Evolutionary conservation across 176 grass and related monocot genomes (phyloP).

Genomic region (Carex littledalei): DNA sequence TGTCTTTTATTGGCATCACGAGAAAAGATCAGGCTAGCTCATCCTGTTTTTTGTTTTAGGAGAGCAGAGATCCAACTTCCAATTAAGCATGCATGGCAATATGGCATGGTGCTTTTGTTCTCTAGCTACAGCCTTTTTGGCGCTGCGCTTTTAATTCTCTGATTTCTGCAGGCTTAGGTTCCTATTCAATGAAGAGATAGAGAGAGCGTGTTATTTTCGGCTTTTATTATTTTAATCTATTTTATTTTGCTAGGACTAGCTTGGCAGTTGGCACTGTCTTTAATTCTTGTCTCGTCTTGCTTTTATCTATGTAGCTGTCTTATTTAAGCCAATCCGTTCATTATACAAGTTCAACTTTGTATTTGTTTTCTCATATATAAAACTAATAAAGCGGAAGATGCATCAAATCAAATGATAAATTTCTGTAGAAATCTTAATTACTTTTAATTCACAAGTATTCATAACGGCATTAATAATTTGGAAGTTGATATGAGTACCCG

Average conservation of each 20-base stretch:
- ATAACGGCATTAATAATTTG: no score
- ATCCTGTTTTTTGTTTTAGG: background rate
- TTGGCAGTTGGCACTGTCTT: background rate
- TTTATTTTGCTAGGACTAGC: background rate
- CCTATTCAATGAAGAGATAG: conserved; percentile 3
- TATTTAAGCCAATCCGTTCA: background rate
- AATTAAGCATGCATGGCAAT: background rate
- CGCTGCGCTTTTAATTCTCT: background rate
- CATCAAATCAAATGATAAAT: no score
- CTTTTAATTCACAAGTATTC: no score
- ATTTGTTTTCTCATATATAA: no score
- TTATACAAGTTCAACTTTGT: background rate
- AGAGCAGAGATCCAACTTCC: background rate
- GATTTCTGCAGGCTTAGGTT: background rate
- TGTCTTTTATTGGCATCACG: conserved; percentile 23
- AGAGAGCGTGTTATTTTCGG: conserved; percentile 5
- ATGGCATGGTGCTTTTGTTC: background rate
- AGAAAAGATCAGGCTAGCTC: background rate
- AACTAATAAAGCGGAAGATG: no score
- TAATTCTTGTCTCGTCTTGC: background rate
- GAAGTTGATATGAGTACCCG: no score
- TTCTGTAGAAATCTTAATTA: no score
- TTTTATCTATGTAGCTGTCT: background rate
- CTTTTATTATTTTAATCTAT: background rate
- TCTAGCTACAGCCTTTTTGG: conserved; percentile 16